Conservation (phyloP, 148 eudicot genomes). For the Rhododendron williamsianum region DNA sequence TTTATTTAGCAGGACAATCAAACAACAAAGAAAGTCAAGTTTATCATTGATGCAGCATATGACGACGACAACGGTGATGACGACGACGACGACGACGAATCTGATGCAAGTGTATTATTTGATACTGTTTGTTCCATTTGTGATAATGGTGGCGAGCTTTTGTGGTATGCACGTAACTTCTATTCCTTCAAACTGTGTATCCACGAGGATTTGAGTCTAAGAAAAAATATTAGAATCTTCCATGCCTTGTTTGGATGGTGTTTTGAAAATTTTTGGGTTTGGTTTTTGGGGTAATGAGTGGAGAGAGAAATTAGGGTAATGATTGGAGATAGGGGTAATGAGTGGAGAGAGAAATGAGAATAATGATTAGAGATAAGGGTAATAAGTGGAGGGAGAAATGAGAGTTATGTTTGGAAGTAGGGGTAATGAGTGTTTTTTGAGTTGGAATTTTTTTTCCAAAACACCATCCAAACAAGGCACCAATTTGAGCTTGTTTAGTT, state of each 20-base stretch:
- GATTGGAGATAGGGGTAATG: too few species aligned
- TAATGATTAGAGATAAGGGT: too few species aligned
- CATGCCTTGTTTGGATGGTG: too few species aligned
- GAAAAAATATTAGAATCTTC: background rate
- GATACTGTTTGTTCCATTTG: conserved; percentile 73
- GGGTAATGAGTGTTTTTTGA: too few species aligned
- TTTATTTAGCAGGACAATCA: conserved; percentile 18
- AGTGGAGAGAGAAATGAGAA: too few species aligned
- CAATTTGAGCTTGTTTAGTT: background rate
- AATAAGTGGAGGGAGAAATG: too few species aligned
- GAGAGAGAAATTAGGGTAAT: too few species aligned
- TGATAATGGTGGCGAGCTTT: conserved; percentile 79
- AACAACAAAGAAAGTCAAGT: conserved; percentile 16
- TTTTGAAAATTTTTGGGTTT: too few species aligned
- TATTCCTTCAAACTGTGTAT: conserved; percentile 3
- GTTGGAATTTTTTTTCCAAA: too few species aligned
- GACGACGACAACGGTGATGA: conserved; percentile 21
- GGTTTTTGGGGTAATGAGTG: too few species aligned
- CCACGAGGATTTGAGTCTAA: background rate
- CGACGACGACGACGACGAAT: conserved; percentile 12
- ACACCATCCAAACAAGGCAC: too few species aligned
- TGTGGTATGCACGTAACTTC: conserved; percentile 38
- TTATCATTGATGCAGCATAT: conserved; percentile 19
- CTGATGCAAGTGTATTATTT: conserved; percentile 26
- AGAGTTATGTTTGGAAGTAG: too few species aligned